Base-by-base conservation (phyloP, 352 stramenopile species). In the Phytophthora pluvialis region DNA sequence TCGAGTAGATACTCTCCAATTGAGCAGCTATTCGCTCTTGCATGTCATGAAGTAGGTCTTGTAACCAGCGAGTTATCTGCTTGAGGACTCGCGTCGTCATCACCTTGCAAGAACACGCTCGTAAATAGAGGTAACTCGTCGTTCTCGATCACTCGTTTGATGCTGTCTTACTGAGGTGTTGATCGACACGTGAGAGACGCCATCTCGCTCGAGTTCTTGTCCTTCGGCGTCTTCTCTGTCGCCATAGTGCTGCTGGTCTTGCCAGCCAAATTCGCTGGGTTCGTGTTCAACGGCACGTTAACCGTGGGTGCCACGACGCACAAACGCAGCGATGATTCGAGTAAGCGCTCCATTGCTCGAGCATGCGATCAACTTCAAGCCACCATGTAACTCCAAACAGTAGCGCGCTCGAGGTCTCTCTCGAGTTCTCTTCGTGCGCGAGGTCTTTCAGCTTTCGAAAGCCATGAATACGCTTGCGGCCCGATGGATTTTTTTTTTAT, bases 251-350 rank as follows among this genome's bases (percentile, higher is more conserved):
- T 44, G 15, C 18, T 45, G 6, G 39, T 21, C 21, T 21, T 21
- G 21, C 21, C 21, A 21, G 21, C 21, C 21, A 21, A 21, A 21
- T 1, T 2, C 21, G 21, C 21, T 45, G 7, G 9, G 8, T 63
- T 73, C 32, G 79, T 70, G 15, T 72, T 81, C 29, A n/a, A n/a
- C n/a, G n/a, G n/a, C n/a, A n/a, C n/a, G n/a, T n/a, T 94, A 7
- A 94, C 85, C 0, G 85, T 95, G 2, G 85, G 85, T n/a, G 87
- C 85, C 12, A 95, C 83, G 3, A 94, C 79, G 35, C 85, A 95
- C 3, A 95, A 68, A 2, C 87, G 80, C 15, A 95, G 73, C 8
- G 77, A 55, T 0, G 77, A 80, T 13, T 88, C 73, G 15, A 88
- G 15, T 0, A 78, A 67, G 8, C 72, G 66, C 33, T 82, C 68